These are phyloP conservation scores for Xylaria castorea DNA, from an alignment of 495 filamentous ascomycete genomes.

Conservation along the genomic window DNA sequence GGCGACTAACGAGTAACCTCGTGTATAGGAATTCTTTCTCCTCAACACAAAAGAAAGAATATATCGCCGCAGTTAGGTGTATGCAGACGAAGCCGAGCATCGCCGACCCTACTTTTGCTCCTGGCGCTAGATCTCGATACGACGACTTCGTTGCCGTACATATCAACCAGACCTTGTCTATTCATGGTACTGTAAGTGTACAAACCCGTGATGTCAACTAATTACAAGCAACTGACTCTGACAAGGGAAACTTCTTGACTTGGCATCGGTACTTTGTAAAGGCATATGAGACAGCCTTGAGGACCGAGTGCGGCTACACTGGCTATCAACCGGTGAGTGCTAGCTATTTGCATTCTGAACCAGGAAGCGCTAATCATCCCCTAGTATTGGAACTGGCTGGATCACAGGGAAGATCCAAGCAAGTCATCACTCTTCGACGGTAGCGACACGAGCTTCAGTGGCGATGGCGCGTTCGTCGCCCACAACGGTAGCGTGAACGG, in stretches of 20 bases:
- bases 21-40: constrained; percentile 8
- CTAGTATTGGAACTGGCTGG: constrained; percentile 72
- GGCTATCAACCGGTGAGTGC: constrained; percentile 56
- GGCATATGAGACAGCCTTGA: constrained; percentile 70
- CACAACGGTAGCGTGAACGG: constrained; percentile 36
- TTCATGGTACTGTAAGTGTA: constrained; percentile 61
- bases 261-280: constrained; percentile 76
- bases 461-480: constrained; percentile 62
- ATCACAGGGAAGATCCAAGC: constrained; percentile 53
- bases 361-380: constrained; percentile 14
- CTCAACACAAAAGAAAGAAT: constrained; percentile 45
- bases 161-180: constrained; percentile 65
- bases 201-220: constrained; percentile 20
- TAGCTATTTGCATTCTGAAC: background rate
- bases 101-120: constrained; percentile 46
- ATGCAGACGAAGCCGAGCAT: constrained; percentile 59
- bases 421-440: constrained; percentile 72
- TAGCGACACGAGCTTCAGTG: constrained; percentile 63
- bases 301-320: constrained; percentile 73
- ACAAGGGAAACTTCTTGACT: constrained; percentile 65
- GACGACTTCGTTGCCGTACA: constrained; percentile 77
- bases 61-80: constrained; percentile 70
- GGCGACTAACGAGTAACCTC: background rate
- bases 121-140: constrained; percentile 54
- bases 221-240: background rate